phyloP scores from a whole-genome alignment of 306 rosid species.

The Vigna angularis region DNA sequence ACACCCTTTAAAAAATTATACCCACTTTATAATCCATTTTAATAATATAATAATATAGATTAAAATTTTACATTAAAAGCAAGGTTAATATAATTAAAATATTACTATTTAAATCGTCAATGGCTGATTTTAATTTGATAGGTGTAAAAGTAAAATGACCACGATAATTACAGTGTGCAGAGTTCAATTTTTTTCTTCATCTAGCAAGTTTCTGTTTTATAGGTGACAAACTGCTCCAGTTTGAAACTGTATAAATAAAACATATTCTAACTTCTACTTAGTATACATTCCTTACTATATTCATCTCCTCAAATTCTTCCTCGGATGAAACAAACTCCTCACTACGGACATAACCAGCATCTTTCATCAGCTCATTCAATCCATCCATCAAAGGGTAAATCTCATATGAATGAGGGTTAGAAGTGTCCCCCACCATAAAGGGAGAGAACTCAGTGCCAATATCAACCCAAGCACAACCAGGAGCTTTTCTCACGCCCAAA shows the following conservation, averaged over 20 bases:
- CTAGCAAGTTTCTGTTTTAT: neutral
- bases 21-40: too few species aligned
- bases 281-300: constrained; percentile 35
- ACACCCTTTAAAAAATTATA: too few species aligned
- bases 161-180: neutral
- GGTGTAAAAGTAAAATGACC: too few species aligned
- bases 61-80: too few species aligned
- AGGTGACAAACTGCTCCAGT: neutral
- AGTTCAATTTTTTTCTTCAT: neutral
- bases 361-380: constrained; percentile 69
- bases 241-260: neutral
- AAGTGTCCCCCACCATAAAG: constrained; percentile 72
- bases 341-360: constrained; percentile 47
- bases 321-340: constrained; percentile 56
- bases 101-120: too few species aligned
- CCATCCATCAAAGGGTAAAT: constrained; percentile 69
- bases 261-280: constrained; percentile 9
- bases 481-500: constrained; percentile 76
- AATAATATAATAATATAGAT: too few species aligned
- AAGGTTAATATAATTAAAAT: too few species aligned
- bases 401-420: constrained; percentile 58
- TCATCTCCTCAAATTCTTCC: constrained; percentile 55
- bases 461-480: constrained; percentile 83
- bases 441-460: constrained; percentile 65
- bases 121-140: too few species aligned